Conservation (phyloP, 805 yeast species). For the Lipomyces anomalus region DNA sequence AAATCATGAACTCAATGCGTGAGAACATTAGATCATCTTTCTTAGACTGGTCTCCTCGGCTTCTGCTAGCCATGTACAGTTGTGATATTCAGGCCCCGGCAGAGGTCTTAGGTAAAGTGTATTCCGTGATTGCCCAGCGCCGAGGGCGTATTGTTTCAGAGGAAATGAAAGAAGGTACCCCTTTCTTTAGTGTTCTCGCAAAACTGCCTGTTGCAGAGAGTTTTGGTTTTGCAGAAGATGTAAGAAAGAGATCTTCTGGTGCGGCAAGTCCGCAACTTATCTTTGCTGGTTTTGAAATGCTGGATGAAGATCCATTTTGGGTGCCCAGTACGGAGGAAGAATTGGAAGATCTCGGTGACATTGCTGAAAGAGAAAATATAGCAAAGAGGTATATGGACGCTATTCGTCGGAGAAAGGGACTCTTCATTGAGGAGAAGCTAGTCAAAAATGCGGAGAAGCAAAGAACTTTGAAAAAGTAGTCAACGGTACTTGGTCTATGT, state of each 20-base stretch:
- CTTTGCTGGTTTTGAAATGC: conserved; percentile 78
- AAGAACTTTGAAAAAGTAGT: conserved; percentile 67
- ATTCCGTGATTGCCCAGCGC: conserved; percentile 85
- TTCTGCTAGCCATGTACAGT: conserved; percentile 85
- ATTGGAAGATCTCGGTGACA: conserved; percentile 85
- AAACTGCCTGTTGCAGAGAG: conserved; percentile 90
- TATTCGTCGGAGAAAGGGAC: conserved; percentile 80
- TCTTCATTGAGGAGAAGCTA: conserved; percentile 83
- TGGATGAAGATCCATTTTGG: conserved; percentile 97
- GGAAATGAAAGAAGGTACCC: conserved; percentile 97
- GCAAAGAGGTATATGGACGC: conserved; percentile 82
- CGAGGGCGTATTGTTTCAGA: conserved; percentile 82
- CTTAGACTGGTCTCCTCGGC: conserved; percentile 78
- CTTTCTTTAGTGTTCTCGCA: conserved; percentile 83
- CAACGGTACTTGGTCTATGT: too few relatives aligned
- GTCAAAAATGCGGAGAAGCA: conserved; percentile 92
- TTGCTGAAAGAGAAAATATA: conserved; percentile 85
- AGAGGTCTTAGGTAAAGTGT: conserved; percentile 91
- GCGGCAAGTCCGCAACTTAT: conserved; percentile 95
- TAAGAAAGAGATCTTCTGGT: conserved; percentile 88
- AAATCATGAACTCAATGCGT: conserved; percentile 65
- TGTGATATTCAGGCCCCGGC: conserved; percentile 95
- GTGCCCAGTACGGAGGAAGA: conserved; percentile 97
- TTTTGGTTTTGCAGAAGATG: conserved; percentile 93
- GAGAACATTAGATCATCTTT: conserved; percentile 67